These are phyloP conservation scores for Lolium multiflorum DNA, from an alignment of 176 grass and related monocot genomes.

Conservation along the genomic window DNA sequence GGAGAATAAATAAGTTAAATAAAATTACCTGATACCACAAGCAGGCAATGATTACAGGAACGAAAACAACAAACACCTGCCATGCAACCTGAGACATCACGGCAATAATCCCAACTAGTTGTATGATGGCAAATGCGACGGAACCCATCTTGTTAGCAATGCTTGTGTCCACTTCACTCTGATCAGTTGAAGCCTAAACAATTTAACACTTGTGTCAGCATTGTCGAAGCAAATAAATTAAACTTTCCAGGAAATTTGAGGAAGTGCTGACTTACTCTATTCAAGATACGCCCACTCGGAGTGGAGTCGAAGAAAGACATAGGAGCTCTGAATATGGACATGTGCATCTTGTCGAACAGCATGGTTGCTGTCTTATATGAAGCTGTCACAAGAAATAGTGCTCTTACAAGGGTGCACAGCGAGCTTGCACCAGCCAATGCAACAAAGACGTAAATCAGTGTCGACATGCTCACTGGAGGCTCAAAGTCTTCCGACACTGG, in stretches of 20 bases:
- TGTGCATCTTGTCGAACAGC: conserved; percentile 82
- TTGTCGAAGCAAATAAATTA: conserved; percentile 15
- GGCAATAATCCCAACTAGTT: conserved; percentile 76
- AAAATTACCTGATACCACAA: conserved; percentile 80
- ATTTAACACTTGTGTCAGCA: conserved; percentile 30
- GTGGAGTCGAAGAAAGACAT: conserved; percentile 98
- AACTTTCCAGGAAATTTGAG: conserved; percentile 8
- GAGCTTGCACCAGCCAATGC: conserved; percentile 68
- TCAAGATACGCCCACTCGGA: conserved; percentile 80
- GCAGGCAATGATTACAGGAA: conserved; percentile 52
- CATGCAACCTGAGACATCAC: too few species aligned
- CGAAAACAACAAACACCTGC: too few species aligned
- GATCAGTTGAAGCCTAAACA: conserved; percentile 81
- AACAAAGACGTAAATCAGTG: conserved; percentile 75
- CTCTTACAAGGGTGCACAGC: conserved; percentile 60
- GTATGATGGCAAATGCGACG: conserved; percentile 70
- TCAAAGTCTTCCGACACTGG: conserved; percentile 64
- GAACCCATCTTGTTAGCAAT: conserved; percentile 55
- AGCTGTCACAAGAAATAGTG: conserved; percentile 69
- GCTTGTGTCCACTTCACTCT: conserved; percentile 70
- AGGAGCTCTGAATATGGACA: conserved; percentile 81
- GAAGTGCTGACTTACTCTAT: conserved; percentile 58
- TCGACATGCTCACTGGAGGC: conserved; percentile 64
- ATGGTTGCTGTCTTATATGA: conserved; percentile 78
- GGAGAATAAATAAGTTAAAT: conserved; percentile 17